Evolutionary conservation across 352 stramenopile genomes (phyloP), one percentile per base, ranked within the genome.

Genomic region (Phytopythium litorale): DNA sequence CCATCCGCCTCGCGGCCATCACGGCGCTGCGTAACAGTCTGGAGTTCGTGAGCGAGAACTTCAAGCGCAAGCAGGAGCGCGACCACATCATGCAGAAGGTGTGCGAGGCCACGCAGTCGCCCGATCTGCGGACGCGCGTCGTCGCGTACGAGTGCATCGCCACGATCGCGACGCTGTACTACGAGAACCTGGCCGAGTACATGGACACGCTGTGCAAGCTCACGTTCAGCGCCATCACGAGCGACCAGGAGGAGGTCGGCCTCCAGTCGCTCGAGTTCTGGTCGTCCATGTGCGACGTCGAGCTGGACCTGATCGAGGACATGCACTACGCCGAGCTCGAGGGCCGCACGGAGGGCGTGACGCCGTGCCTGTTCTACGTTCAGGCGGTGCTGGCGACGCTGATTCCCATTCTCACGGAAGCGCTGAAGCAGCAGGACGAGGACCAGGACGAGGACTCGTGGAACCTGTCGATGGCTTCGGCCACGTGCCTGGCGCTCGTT

Each of bases 261-360:
- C 85, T 97, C 35, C 84, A 98, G 70, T 97, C 96, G 45, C 95
- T 99, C 64, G 97, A 99, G 78, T 99, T 99, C 68, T 99, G 97
- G 97, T 97, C 81, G 54, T 98, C 96, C 19, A 92, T 99, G 63
- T 98, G 90, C 68, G 96, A 99, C 62, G 91, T 97, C 23, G 97
- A 99, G 67, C 78, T 97, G 42, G 93, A 98, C 37, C 71, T 98
- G 46, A 81, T 98, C 12, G 92, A 98, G 32, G 88, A 99, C 63
- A 90, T 92, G 62, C 78, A 86, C 25, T 97, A 98, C 63, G 81
- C 79, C 19, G 71, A 88, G 67, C 60, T 88, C 23, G 76, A 88
- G 42, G 78, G 70, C 16, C 63, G 73, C 43, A 68, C 72, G 21
- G 71, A 86, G 50, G 67, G 71, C 19, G 84, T 91, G 21, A 66